These are phyloP conservation scores for Colletotrichum gigasporum DNA, from an alignment of 2,329 filamentous ascomycete species.

Conservation along the genomic window DNA sequence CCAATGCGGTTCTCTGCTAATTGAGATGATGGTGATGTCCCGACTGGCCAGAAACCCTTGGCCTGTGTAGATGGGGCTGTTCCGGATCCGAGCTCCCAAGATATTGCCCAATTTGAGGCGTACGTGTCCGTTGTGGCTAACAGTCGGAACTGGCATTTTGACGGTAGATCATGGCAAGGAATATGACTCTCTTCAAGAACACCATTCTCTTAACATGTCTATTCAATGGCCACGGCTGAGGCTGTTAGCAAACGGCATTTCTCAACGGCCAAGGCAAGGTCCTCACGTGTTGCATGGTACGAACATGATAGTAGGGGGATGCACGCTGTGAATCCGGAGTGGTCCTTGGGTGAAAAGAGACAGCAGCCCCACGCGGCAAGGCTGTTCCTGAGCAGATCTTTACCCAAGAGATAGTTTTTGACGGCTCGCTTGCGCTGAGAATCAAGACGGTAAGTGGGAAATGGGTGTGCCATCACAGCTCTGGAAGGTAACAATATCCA, in stretches of 20 bases:
- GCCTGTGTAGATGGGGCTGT: neutral
- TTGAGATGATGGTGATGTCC: neutral
- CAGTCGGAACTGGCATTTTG: neutral
- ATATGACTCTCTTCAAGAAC: too few species aligned
- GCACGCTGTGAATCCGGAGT: too few species aligned
- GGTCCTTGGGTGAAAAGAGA: neutral
- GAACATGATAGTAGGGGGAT: too few species aligned
- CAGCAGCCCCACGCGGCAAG: neutral
- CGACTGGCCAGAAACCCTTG: neutral
- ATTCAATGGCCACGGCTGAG: neutral
- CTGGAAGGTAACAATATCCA: too few species aligned
- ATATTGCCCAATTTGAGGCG: slow-evolving; percentile 10
- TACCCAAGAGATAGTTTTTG: neutral
- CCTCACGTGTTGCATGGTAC: too few species aligned
- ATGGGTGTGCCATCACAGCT: too few species aligned
- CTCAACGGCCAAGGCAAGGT: too few species aligned
- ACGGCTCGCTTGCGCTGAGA: neutral
- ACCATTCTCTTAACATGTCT: neutral
- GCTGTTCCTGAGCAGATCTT: neutral
- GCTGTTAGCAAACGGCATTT: neutral
- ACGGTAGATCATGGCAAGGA: neutral
- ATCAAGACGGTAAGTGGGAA: too few species aligned
- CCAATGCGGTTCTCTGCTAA: neutral
- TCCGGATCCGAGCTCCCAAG: too few species aligned
- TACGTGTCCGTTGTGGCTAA: neutral